Conservation (phyloP, 257 asterid genomes). For the Jaltomata sinuosa region DNA sequence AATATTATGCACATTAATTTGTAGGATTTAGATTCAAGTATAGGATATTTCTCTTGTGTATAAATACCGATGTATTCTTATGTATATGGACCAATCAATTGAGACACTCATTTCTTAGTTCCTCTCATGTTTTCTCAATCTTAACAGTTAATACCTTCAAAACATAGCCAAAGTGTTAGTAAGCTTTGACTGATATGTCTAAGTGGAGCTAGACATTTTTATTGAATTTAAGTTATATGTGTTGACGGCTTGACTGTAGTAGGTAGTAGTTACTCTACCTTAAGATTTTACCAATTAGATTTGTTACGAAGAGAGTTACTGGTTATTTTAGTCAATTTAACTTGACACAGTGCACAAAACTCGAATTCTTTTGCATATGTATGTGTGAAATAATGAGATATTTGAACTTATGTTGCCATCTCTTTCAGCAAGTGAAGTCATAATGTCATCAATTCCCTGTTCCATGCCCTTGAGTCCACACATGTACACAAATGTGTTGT, state of each 20-base stretch:
- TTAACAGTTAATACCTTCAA: too few relatives aligned
- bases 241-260: not conserved
- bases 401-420: conserved; percentile 47
- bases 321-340: too few relatives aligned
- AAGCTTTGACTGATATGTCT: not conserved
- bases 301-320: not conserved
- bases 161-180: too few relatives aligned
- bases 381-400: not conserved
- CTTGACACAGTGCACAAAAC: not conserved
- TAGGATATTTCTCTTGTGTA: too few relatives aligned
- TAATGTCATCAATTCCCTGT: conserved; percentile 88
- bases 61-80: too few relatives aligned
- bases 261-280: not conserved
- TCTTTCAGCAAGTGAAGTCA: conserved; percentile 65
- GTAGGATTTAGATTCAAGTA: too few relatives aligned
- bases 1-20: too few relatives aligned
- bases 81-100: too few relatives aligned
- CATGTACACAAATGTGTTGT: conserved; percentile 85
- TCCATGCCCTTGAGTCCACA: conserved; percentile 98
- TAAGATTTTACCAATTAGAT: not conserved
- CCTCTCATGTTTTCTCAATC: too few relatives aligned
- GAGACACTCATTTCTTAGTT: too few relatives aligned
- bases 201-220: not conserved
- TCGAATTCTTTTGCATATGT: not conserved
- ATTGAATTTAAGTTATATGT: not conserved